These are phyloP conservation scores for Oryza rufipogon DNA, from an alignment of 176 grass and related monocot species.

Conservation along the genomic window DNA sequence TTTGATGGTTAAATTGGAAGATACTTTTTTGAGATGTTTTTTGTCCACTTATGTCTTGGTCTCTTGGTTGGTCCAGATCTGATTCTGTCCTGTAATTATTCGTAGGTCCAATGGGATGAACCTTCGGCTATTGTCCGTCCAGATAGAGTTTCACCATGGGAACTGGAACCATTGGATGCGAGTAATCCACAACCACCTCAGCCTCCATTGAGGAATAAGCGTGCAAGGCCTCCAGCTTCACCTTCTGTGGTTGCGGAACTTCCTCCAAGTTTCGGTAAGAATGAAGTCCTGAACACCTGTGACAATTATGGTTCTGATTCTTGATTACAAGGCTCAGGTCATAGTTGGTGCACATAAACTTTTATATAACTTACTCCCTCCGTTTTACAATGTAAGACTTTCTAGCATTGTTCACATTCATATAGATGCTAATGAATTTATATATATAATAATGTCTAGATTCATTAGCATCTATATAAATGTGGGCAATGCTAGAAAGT, in stretches of 20 bases:
- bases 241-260: constrained; percentile 55
- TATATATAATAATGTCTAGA: too few species aligned
- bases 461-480: too few species aligned
- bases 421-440: too few species aligned
- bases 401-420: too few species aligned
- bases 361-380: neutral
- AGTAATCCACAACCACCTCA: constrained; percentile 58
- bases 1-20: neutral
- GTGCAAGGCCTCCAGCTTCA: constrained; percentile 59
- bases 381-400: too few species aligned
- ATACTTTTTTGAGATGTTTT: neutral
- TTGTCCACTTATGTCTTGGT: constrained; percentile 25
- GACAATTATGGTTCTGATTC: constrained; percentile 20
- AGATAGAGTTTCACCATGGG: constrained; percentile 90
- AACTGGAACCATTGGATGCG: constrained; percentile 73
- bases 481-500: too few species aligned
- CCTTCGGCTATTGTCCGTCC: constrained; percentile 74
- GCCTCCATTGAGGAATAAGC: constrained; percentile 64
- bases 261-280: constrained; percentile 66
- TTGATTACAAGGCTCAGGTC: constrained; percentile 21
- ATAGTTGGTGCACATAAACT: constrained; percentile 22
- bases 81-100: constrained; percentile 27
- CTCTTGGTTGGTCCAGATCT: constrained; percentile 25
- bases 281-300: constrained; percentile 16
- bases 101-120: constrained; percentile 97